Base-by-base conservation (phyloP, 805 yeast species). In the Debaryomyces tyrocola region DNA sequence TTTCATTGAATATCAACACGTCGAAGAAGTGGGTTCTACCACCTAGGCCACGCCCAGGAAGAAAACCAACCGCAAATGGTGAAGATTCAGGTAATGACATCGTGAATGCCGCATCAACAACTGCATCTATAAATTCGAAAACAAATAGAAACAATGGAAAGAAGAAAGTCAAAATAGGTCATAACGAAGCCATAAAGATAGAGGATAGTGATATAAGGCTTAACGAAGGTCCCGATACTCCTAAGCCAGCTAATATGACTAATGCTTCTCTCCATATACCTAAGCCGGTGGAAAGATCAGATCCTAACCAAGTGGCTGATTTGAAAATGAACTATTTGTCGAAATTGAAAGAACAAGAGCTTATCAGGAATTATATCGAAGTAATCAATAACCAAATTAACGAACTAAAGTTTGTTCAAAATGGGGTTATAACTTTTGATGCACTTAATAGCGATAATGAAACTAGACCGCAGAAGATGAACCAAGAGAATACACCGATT, bases 401-500 rank as follows among this genome's bases (percentile, higher is more conserved):
- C 46, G 76, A 72, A 49, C 60, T 73, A 29, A 62, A 59, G 39
- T 71, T 73, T 52, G 74, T 72, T 4, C 73, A 70, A 51, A 71
- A 67, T 49, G 77, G 77, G 4, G 74, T 70, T 34, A 71, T 73
- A 41, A 66, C 77, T 0, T 60, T 69, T 43, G 77, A 72, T 53
- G 75, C 75, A 2, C 55, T 72, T 33, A 63, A 62, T 41, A 54
- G 60, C 17, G 52, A 55, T 20, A 37, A 40, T 33, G 35, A 9
- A 6, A 12, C 20, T 24, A 39, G 18, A 20, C 35, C 20, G 14
- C 36, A 33, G 34, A 35, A 37, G 28, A 36, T 28, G 17, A 37
- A 46, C 4, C 44, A 28, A 9, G n/a, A 8, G 20, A 36, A 21
- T 10, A 15, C 27, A 20, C 44, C 33, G 29, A 41, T 5, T 21